phyloP scores from a whole-genome alignment of 148 eudicot species.

The Mesembryanthemum crystallinum region DNA sequence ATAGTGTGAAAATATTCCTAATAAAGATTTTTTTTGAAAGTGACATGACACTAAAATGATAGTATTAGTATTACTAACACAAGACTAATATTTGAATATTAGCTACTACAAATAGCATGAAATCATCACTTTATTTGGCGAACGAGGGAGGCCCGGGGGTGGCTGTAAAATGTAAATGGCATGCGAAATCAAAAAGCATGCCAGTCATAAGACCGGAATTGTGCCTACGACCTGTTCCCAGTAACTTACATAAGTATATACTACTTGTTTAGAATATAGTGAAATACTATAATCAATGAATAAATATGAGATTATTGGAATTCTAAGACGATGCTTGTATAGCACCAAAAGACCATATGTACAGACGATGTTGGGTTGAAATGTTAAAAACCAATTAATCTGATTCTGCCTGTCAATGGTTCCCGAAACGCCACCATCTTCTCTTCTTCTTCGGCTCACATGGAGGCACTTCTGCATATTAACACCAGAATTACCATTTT shows the following conservation, averaged over 20 bases:
- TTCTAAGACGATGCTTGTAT: slow-evolving; percentile 3
- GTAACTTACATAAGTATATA: slow-evolving; percentile 12
- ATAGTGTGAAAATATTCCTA: too few species aligned
- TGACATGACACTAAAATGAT: too few species aligned
- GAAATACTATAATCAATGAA: slow-evolving; percentile 17
- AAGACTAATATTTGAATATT: too few species aligned
- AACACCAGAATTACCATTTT: slow-evolving; percentile 8
- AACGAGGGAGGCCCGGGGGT: background rate
- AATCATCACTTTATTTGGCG: slow-evolving; percentile 1
- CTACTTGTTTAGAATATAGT: background rate
- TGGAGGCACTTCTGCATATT: slow-evolving; percentile 56
- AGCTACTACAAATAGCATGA: too few species aligned
- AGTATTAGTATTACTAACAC: too few species aligned
- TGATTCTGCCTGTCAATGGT: slow-evolving; percentile 20
- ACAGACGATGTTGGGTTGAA: slow-evolving; percentile 20
- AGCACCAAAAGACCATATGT: slow-evolving; percentile 20
- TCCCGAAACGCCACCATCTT: slow-evolving; percentile 74
- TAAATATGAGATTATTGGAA: slow-evolving; percentile 17
- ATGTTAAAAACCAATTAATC: background rate
- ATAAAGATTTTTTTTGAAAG: too few species aligned
- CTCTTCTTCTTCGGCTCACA: slow-evolving; percentile 64
- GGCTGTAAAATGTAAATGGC: slow-evolving; percentile 9
- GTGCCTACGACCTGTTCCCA: background rate
- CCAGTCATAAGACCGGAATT: background rate
- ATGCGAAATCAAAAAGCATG: slow-evolving; percentile 31